These are phyloP conservation scores for Chlorophyllum brunneum DNA, from an alignment of 768 basidiomycete genomes.

Conservation along the genomic window DNA sequence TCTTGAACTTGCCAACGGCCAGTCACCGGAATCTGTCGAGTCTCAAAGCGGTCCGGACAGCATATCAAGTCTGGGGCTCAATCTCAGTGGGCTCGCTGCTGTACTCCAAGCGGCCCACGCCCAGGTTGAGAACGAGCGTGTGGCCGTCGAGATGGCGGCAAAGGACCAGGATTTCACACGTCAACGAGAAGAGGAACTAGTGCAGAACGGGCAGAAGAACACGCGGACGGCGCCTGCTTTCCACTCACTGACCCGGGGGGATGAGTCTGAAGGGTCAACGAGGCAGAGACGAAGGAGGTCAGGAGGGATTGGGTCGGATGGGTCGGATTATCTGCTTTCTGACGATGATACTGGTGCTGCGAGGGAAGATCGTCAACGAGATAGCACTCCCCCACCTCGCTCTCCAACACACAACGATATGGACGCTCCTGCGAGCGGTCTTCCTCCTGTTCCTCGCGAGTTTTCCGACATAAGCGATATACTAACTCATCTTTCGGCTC, in stretches of 20 bases:
- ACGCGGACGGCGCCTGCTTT: constrained; percentile 77
- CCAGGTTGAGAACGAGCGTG: constrained; percentile 46
- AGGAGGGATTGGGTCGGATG: constrained; percentile 41
- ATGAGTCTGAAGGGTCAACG: constrained; percentile 27
- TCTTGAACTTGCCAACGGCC: constrained; percentile 30
- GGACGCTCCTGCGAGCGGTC: constrained; percentile 26
- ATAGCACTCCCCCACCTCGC: constrained; percentile 23
- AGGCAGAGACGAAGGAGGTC: constrained; percentile 28
- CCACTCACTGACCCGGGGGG: constrained; percentile 68
- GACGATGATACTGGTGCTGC: constrained; percentile 44
- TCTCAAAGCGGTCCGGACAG: constrained; percentile 23
- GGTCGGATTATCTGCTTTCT: constrained; percentile 53
- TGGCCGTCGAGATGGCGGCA: constrained; percentile 31
- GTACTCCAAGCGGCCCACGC: constrained; percentile 77
- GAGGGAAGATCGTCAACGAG: constrained; percentile 31
- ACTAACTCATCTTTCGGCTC: constrained; percentile 65
- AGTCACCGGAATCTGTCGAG: constrained; percentile 25
- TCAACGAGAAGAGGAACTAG: constrained; percentile 39
- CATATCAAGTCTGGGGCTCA: constrained; percentile 46
- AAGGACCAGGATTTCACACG: constrained; percentile 42
- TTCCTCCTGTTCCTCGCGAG: constrained; percentile 50
- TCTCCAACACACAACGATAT: constrained; percentile 32
- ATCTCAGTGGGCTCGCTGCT: constrained; percentile 66
- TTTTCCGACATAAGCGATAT: constrained; percentile 77
- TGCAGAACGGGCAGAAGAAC: constrained; percentile 43